These are phyloP conservation scores for Leccinum fibrillosum DNA, from an alignment of 768 basidiomycete species.

Conservation along the genomic window DNA sequence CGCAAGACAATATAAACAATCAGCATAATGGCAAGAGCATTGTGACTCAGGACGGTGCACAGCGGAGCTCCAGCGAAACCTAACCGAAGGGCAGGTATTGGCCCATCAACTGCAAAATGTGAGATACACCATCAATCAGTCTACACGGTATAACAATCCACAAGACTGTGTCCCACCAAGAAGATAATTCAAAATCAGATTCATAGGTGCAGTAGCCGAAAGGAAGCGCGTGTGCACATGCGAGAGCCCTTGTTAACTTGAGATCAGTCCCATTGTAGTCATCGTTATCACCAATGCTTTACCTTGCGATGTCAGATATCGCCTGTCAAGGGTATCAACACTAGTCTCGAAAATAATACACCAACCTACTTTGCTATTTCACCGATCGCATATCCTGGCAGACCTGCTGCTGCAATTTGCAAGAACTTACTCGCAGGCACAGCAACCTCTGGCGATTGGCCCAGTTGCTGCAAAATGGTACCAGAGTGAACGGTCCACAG, in stretches of 20 bases:
- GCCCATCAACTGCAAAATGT: slow-evolving; percentile 18
- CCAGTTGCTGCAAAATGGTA: slow-evolving; percentile 35
- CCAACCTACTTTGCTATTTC: slow-evolving; percentile 35
- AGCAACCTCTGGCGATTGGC: slow-evolving; percentile 40
- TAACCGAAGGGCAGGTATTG: slow-evolving; percentile 24
- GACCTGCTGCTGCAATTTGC: slow-evolving; percentile 35
- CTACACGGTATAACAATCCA: not conserved
- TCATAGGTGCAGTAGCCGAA: slow-evolving; percentile 22
- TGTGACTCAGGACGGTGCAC: slow-evolving; percentile 28
- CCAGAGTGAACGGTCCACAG: slow-evolving; percentile 29
- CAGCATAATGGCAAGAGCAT: slow-evolving; percentile 17
- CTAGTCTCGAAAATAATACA: not conserved
- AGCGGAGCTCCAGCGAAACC: slow-evolving; percentile 26
- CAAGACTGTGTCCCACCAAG: slow-evolving; percentile 14
- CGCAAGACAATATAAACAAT: slow-evolving; percentile 22
- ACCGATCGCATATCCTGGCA: slow-evolving; percentile 46
- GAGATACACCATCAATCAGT: not conserved
- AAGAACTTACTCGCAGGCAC: slow-evolving; percentile 39
- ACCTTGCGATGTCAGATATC: slow-evolving; percentile 23
- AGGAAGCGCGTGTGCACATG: slow-evolving; percentile 20
- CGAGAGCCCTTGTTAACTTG: slow-evolving; percentile 19
- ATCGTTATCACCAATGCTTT: not conserved
- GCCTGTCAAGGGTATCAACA: slow-evolving; percentile 14
- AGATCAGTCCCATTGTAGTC: not conserved
- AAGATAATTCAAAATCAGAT: slow-evolving; percentile 23